phyloP scores from a whole-genome alignment of 1,284 basidiomycete genomes.

The Pseudozyma sp. region DNA sequence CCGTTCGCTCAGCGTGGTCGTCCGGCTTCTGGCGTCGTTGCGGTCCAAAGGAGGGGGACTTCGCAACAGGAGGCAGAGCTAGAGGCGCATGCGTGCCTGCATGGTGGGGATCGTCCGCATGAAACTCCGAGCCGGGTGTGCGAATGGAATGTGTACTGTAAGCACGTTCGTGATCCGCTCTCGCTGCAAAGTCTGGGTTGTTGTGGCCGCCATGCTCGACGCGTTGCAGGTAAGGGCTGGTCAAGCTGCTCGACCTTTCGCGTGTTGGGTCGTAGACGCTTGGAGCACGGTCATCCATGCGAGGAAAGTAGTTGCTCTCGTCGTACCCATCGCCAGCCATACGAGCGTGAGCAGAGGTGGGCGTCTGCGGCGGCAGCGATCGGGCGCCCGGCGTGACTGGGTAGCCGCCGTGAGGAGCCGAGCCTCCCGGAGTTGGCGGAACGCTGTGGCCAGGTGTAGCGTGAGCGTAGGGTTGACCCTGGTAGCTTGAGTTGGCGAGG shows the following conservation, averaged over 20 bases:
- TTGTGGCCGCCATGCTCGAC: slow-evolving; percentile 3
- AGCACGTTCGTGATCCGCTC: slow-evolving; percentile 4
- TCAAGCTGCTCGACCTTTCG: slow-evolving; percentile 23
- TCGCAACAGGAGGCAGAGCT: slow-evolving; percentile 17
- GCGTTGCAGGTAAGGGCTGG: slow-evolving; percentile 27
- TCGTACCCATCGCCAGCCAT: slow-evolving; percentile 14
- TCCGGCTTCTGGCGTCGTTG: slow-evolving; percentile 17
- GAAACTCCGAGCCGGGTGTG: slow-evolving; percentile 22
- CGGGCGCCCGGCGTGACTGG: slow-evolving; percentile 36
- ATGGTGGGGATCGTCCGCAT: not conserved
- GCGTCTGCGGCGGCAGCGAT: slow-evolving; percentile 34
- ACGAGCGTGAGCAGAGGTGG: slow-evolving; percentile 10
- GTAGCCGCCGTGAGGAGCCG: slow-evolving; percentile 20
- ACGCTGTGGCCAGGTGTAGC: slow-evolving; percentile 21
- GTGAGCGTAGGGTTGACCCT: slow-evolving; percentile 12
- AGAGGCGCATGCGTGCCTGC: slow-evolving; percentile 18
- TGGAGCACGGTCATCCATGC: slow-evolving; percentile 7
- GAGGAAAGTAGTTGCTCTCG: slow-evolving; percentile 45
- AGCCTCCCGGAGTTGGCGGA: slow-evolving; percentile 33
- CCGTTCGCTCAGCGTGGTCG: slow-evolving; percentile 2
- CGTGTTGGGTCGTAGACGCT: slow-evolving; percentile 5
- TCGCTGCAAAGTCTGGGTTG: not conserved
- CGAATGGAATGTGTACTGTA: slow-evolving; percentile 8
- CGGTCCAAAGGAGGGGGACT: slow-evolving; percentile 22
- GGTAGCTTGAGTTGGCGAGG: slow-evolving; percentile 6